Base-by-base conservation (phyloP, 805 yeast species). In the Candida railenensis region DNA sequence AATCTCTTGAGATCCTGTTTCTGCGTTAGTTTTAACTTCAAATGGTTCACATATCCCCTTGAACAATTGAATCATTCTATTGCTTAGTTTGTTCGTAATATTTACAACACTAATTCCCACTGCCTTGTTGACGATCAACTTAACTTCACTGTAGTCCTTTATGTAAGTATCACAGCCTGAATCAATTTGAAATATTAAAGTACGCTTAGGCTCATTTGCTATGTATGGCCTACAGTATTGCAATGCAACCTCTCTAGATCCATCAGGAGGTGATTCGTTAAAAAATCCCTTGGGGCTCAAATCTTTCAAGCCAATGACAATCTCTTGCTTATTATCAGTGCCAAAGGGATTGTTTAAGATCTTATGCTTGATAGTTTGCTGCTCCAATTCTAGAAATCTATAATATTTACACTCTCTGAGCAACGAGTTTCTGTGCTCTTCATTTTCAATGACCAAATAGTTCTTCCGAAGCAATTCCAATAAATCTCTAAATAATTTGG, bases 331-430 rank as follows among this genome's bases (percentile, higher is more conserved):
- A 2, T 59, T 54, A 0, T 72, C 58, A 2, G 43, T 7, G 9
- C 22, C 20, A 51, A 79, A 72, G 0, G 88, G 85, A 53, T 87
- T 85, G 40, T 62, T 61, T 1, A 66, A 49, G 11, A 85, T 71
- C 22, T 62, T 62, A 54, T 76, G 79, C 42, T 77, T 76, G n/a
- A 86, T 63, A 20, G 90, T 59, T 49, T 74, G 65, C 65, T 89
- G 96, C 59, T 87, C 95, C 34, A 90, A 68, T 33, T 82, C 89
- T 40, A 80, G 67, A 54, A 90, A 85, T 40, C 92, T 72, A 62
- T 88, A 90, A 65, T 86, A 90, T 39, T 78, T 73, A 52, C 95
- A 87, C 58, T 90, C 97, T 44, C 72, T 72, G 7, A 85, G 62
- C 48, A 90, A 67, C 14, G 78, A 62, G 8, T 66, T 61, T 37